Evolutionary conservation across 73 alveolate genomes (phyloP), one percentile per base, ranked within the genome.

Genomic region (Urostyla sp.): DNA sequence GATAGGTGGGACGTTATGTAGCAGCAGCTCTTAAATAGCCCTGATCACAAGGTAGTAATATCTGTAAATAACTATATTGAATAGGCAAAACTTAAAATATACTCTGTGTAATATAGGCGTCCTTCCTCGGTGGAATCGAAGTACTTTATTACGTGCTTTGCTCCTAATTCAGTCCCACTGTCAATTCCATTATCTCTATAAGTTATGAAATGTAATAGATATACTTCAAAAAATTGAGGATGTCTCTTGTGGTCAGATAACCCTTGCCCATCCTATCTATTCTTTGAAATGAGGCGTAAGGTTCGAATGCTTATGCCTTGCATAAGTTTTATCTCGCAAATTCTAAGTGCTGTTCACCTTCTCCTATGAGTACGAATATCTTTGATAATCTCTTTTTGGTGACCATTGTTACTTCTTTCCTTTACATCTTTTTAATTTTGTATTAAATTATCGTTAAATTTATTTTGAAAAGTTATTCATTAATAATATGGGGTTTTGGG

Each of bases 91-190:
- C 16, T 37, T 15, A 30, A 16, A 49, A 23, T 59, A 45, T 77
- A 77, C 88, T 85, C 93, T 11, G 87, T 75, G 53, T 69, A 85
- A 31, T 21, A 30, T 13, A 85, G 89, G 2, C 53, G 52, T 38
- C 89, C 89, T 38, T 85, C 93, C 20, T 52, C 77, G 35, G 85
- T 76, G 10, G 89, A 80, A 61, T 85, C 93, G 72, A 85, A 85
- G 66, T 57, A 85, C 48, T 63, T 58, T 2, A 85, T 55, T 18
- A 85, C 23, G 0, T 32, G 55, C 37, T 75, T 59, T 18, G 67
- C 50, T 56, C 66, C 88, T 13, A 57, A 45, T 50, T 45, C 73
- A 24, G n/a, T 32, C 27, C 50, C 75, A 0, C 53, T 10, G 20
- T 73, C 85, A 36, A 73, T 46, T 6, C 61, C 75, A 53, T 51